Evolutionary conservation across 2,329 filamentous ascomycete genomes (phyloP).

Genomic region (Fusarium agapanthi): DNA sequence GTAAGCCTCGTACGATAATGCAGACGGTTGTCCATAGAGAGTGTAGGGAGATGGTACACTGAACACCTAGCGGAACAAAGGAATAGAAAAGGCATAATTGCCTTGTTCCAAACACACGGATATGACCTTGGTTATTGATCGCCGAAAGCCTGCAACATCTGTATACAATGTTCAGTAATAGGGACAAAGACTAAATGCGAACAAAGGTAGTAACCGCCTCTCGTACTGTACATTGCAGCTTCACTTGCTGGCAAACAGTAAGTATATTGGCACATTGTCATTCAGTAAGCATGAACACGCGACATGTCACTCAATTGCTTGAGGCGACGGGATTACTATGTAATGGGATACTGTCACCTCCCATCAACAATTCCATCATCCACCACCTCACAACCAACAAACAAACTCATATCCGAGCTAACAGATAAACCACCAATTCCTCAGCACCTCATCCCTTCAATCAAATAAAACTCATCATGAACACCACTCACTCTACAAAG

Average conservation of each 20-base stretch:
- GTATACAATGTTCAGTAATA: fast-evolving
- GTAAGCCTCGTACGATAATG: neutral
- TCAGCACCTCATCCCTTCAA: neutral
- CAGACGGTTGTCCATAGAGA: neutral
- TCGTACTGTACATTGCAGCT: too few relatives aligned
- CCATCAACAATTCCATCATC: neutral
- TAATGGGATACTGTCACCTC: neutral
- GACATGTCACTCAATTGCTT: fast-evolving
- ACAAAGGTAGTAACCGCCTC: neutral
- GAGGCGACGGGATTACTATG: neutral
- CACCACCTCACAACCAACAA: neutral
- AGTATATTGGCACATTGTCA: neutral
- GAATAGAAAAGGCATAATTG: fast-evolving
- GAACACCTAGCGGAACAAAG: neutral
- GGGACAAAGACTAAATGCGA: neutral
- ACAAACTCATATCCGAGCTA: neutral
- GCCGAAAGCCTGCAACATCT: neutral
- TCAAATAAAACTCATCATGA: neutral
- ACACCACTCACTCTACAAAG: too few relatives aligned
- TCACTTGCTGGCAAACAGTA: neutral
- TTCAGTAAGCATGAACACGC: fast-evolving
- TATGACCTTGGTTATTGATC: fast-evolving
- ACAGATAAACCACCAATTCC: fast-evolving
- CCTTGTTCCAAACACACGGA: fast-evolving
- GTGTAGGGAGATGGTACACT: neutral